Base-by-base conservation (phyloP, 179 eudicot species). In the Gypsophila paniculata region DNA sequence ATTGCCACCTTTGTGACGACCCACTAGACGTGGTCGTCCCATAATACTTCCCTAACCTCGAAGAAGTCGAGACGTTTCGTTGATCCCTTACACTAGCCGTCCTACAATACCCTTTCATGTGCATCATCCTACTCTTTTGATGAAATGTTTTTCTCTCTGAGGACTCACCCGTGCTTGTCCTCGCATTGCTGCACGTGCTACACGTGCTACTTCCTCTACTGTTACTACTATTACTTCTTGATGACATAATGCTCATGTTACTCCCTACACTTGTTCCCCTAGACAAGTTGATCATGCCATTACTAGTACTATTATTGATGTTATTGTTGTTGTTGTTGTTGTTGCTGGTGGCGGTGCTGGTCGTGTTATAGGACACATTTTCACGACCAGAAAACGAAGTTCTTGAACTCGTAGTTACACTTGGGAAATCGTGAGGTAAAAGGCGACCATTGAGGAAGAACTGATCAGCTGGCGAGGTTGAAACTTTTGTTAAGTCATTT, bases 1-100 rank as follows among this genome's bases (percentile, higher is more conserved):
- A 87, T 61, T 88, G 90, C 96, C 94, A 90, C 69, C 83, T 81
- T 9, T 78, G 79, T 0, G 90, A 87, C 12, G 81, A 82, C 12
- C 86, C 85, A 44, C 70, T 32, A 13, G 61, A 60, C 8, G 57
- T 15, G 0, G 71, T 22, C 14, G 71, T 60, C 36, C 67, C 62
- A 46, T 70, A 61, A 51, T 70, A 70, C 6, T 69, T 34, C n/a
- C 67, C 71, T 8, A 71, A 51, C 61, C 71, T 44, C 0, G 55
- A 59, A 10, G 65, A 65, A 60, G 34, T 61, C 8, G 81, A 54
- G 36, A 36, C 63, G 34, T 58, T 68, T 39, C 69, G 22, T 55
- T 64, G 66, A 6, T 68, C 76, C 29, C 39, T 69, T 53, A 74
- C 48, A 53, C 79, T 76, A 29, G 72, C 49, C 19, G 72, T 69